Evolutionary conservation across 1,284 basidiomycete genomes (phyloP), one percentile per base, ranked within the genome.

Genomic region (Ustilago cynodontis): DNA sequence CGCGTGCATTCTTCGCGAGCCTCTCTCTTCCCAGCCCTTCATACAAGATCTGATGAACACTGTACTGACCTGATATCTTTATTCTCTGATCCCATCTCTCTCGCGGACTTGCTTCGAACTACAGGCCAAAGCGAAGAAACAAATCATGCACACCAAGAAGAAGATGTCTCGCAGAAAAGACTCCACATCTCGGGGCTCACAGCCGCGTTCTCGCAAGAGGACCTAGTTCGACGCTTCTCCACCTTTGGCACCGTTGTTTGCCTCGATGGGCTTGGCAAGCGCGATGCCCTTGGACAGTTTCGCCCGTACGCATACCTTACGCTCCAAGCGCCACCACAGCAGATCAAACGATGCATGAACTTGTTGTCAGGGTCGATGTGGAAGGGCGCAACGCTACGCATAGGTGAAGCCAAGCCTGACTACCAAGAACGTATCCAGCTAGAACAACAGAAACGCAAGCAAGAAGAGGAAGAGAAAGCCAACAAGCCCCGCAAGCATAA

Each of bases 141-240:
- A 55, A 53, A 55, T 76, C 35, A 68, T 76, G n/a, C 73, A 76
- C 65, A 76, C 73, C 47, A 70, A 67, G 59, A 76, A 76, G 53
- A 76, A 76, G 52, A 76, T 71, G 67, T 75, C 67, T 8, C 56
- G 64, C 61, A 67, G 50, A 74, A 77, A 71, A 72, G 82, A 59
- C 66, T 84, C 69, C 74, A 75, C 71, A 67, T 84, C 68, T 78
- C 78, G 43, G 82, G 82, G 49, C 78, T 84, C 61, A 83, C 74
- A 51, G 57, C 67, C 28, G 50, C 66, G 29, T 78, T 84, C 62
- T 78, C 78, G 59, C 50, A 64, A 59, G 73, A 68, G 54, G 80
- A 81, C 22, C 54, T 84, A 57, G 58, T 49, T 8, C 66, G 72
- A 14, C 73, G 81, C 24, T 81, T 84, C 50, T 66, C 77, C 49